These are phyloP conservation scores for Novymonas esmeraldas DNA, from an alignment of 208 protist genomes.

Conservation along the genomic window DNA sequence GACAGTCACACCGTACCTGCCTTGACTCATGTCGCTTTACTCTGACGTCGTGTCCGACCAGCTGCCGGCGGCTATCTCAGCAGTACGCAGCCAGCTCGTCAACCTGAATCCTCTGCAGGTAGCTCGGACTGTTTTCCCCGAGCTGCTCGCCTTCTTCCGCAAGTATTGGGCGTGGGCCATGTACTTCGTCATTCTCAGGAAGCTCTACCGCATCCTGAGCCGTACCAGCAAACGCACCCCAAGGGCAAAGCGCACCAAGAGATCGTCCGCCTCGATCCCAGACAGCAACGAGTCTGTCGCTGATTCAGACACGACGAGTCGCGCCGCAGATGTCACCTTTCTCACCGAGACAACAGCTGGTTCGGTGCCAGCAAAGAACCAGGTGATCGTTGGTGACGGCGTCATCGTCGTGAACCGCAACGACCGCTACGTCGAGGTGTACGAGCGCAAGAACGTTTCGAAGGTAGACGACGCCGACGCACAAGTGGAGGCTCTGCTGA, in stretches of 20 bases:
- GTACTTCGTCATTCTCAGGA: slow-evolving; percentile 44
- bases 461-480: slow-evolving; percentile 40
- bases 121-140: slow-evolving; percentile 19
- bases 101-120: slow-evolving; percentile 19
- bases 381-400: slow-evolving; percentile 51
- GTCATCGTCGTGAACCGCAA: slow-evolving; percentile 66
- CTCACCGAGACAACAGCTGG: slow-evolving; percentile 10
- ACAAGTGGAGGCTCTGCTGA: slow-evolving; percentile 42
- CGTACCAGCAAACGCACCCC: slow-evolving; percentile 18
- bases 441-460: slow-evolving; percentile 49
- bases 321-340: slow-evolving; percentile 17
- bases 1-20: no score
- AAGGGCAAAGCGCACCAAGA: slow-evolving; percentile 13
- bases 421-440: slow-evolving; percentile 63
- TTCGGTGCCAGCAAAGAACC: slow-evolving; percentile 21
- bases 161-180: slow-evolving; percentile 41
- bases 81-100: slow-evolving; percentile 14
- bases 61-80: slow-evolving; percentile 28
- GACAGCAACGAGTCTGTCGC: slow-evolving; percentile 21
- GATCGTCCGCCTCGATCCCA: slow-evolving; percentile 18
- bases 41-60: slow-evolving; percentile 41
- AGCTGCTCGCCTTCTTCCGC: slow-evolving; percentile 24
- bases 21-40: slow-evolving; percentile 38
- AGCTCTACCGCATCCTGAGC: slow-evolving; percentile 36
- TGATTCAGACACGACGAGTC: background rate